Percentiles rank a stretch among this genome's conserved stretches.
Evolutionary conservation across 2,329 filamentous ascomycete species (phyloP).

Genomic region (Xylariomycetidae sp.): DNA sequence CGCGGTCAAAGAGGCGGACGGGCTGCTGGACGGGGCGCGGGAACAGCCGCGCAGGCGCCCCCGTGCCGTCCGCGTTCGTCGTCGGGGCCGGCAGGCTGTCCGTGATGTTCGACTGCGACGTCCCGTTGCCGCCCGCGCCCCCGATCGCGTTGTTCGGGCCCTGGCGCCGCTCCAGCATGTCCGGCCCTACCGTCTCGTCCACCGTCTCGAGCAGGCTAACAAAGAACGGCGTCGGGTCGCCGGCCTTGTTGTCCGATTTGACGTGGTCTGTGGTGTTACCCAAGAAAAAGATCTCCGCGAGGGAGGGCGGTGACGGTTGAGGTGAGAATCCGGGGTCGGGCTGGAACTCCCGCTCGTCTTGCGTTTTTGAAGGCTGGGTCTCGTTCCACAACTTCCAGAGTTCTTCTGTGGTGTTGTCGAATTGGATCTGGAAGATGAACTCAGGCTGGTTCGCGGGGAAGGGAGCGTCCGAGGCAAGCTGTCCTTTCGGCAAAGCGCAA

Average conservation of each 20-base stretch:
- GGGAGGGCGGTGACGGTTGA: constrained; percentile 50
- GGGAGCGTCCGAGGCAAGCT: constrained; percentile 57
- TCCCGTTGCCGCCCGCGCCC: constrained; percentile 13
- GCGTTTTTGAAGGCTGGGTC: constrained; percentile 7
- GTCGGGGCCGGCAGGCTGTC: constrained; percentile 57
- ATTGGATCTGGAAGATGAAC: constrained; percentile 73
- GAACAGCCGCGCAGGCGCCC: constrained; percentile 65
- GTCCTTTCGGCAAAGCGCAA: constrained; percentile 74
- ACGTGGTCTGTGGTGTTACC: constrained; percentile 80
- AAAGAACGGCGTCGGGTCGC: constrained; percentile 84
- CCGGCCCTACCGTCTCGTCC: constrained; percentile 21
- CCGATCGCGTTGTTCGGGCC: constrained; percentile 22
- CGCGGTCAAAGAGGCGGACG: constrained; percentile 78
- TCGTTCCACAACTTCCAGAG: constrained; percentile 42
- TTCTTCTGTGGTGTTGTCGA: constrained; percentile 53
- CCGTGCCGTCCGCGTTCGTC: constrained; percentile 62
- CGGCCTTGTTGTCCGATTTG: constrained; percentile 60
- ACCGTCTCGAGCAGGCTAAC: constrained; percentile 48
- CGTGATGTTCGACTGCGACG: constrained; percentile 38
- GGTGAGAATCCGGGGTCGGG: constrained; percentile 37
- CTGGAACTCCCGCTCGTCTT: constrained; percentile 12
- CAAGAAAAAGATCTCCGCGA: constrained; percentile 71
- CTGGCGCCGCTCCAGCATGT: constrained; percentile 25
- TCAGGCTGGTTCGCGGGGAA: constrained; percentile 66
- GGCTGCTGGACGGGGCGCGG: constrained; percentile 70